Conservation (phyloP, 192 early-diverging fungal genomes). For the Gamsiella multidivaricata region DNA sequence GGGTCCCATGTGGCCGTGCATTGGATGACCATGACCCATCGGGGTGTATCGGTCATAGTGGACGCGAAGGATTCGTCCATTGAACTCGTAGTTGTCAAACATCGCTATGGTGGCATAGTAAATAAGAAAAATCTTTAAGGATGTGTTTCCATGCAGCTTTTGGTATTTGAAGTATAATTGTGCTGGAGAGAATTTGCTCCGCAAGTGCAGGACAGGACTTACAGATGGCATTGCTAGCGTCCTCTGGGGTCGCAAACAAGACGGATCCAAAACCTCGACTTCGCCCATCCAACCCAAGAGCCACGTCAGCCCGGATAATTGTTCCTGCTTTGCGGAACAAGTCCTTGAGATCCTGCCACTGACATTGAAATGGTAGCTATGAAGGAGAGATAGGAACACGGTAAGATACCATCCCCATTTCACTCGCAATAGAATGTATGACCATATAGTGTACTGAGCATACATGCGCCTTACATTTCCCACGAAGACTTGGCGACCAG, state of each 20-base stretch:
- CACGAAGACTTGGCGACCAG: conserved; percentile 70
- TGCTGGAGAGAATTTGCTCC: neutral
- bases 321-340: conserved; percentile 76
- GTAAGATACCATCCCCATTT: neutral
- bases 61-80: conserved; percentile 61
- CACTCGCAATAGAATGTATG: neutral
- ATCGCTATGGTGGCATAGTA: conserved; percentile 35
- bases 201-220: conserved; percentile 18
- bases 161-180: no score
- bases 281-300: conserved; percentile 68
- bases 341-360: conserved; percentile 89
- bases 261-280: conserved; percentile 82
- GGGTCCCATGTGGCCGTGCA: conserved; percentile 43
- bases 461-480: conserved; percentile 71
- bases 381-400: neutral
- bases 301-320: conserved; percentile 77
- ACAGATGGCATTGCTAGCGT: conserved; percentile 78
- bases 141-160: no score
- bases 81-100: conserved; percentile 63
- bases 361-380: conserved; percentile 75
- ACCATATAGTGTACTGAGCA: neutral
- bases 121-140: neutral
- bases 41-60: conserved; percentile 63
- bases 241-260: conserved; percentile 72
- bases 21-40: conserved; percentile 31